Evolutionary conservation across 306 rosid genomes (phyloP).

Genomic region (Vigna hirtella): DNA sequence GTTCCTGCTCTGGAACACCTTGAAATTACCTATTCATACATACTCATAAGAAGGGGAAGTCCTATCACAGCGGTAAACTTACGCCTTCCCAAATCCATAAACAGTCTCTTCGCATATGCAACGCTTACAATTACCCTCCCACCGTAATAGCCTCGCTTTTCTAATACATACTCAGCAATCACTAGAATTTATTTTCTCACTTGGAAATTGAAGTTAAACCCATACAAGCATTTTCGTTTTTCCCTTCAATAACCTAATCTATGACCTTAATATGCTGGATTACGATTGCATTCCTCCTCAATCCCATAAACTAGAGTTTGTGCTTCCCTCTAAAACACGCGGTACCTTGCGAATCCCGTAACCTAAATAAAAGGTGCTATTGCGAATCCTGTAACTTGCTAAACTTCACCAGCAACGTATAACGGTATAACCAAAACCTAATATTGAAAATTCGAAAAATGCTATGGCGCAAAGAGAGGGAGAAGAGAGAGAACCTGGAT

Average conservation of each 20-base stretch:
- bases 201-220: conserved; percentile 13
- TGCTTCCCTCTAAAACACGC: conserved; percentile 12
- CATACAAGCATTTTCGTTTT: not conserved
- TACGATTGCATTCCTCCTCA: conserved; percentile 5
- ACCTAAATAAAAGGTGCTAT: conserved; percentile 32
- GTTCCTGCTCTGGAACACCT: conserved; percentile 4
- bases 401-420: not conserved
- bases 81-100: too few species aligned
- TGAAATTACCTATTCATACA: not conserved
- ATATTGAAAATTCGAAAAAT: conserved; percentile 23
- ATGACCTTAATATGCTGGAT: not conserved
- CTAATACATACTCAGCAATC: not conserved
- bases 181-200: conserved; percentile 2
- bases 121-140: too few species aligned
- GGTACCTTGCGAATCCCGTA: conserved; percentile 4
- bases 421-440: conserved; percentile 29
- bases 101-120: too few species aligned
- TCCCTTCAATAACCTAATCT: conserved; percentile 1
- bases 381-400: conserved; percentile 20
- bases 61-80: too few species aligned
- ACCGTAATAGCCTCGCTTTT: too few species aligned
- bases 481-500: conserved; percentile 41
- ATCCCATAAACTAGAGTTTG: conserved; percentile 35
- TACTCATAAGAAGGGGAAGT: too few species aligned
- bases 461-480: not conserved